Base-by-base conservation (phyloP, 768 basidiomycete species). In the Piloderma croceum region DNA sequence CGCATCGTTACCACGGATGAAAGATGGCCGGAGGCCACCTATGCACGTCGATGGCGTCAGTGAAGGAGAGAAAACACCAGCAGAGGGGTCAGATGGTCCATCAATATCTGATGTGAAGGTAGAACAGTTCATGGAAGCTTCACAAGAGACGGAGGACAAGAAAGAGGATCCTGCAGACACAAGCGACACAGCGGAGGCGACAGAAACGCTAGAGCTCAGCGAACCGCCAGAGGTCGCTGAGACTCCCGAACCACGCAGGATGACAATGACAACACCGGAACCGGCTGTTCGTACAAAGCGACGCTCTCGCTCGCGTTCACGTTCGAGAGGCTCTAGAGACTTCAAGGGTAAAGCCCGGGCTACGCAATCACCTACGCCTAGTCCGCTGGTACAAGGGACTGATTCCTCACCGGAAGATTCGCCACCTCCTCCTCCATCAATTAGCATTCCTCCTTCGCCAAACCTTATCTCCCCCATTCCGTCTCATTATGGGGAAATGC, bases 1-100 rank as follows among this genome's bases (percentile, higher is more conserved):
- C 31, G 88, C 90, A 40, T 93, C 90, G 12, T 63, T 94, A 21
- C 92, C 91, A 25, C 74, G 91, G 46, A 88, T 88, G 81, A 90
- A 90, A 60, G 86, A 90, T 60, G 90, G 90, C 6, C 68, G 90
- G 41, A 71, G 91, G 31, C 90, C 90, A 1, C 87, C 83, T 35
- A 88, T 89, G 86, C 87, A 86, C 53, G 69, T 76, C 49, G 86
- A 87, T 50, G 83, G 79, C 15, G 77, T 88, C 37, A 89, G 86
- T 54, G 87, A 90, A 59, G 84, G 87, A 7, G 87, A 90, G 61
- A 81, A 73, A 57, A 64, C 61, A 34, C 63, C 61, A 36, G 57
- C 56, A 31, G 67, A 68, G 40, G 75, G 67, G 50, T 61, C 48
- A 51, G 60, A 39, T 39, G 61, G 59, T 34, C 58, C 52, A 13